These are phyloP conservation scores for Kwoniella shandongensis DNA, from an alignment of 768 basidiomycete species.

Conservation along the genomic window DNA sequence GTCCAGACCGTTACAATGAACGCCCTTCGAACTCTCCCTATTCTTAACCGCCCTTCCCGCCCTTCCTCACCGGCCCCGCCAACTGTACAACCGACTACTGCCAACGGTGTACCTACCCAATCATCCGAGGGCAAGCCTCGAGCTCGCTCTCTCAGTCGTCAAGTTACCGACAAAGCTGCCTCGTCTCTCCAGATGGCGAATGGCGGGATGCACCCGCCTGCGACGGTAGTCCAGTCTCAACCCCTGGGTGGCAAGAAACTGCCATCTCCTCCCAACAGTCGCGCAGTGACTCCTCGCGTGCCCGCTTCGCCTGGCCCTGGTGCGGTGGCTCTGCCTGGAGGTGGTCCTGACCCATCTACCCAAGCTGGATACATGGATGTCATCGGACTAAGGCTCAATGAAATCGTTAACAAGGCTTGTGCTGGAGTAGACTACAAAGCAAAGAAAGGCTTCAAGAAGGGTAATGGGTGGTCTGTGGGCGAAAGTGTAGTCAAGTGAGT, in stretches of 20 bases:
- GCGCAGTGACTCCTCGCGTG: slow-evolving; percentile 39
- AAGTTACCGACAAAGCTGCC: slow-evolving; percentile 38
- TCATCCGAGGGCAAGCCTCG: slow-evolving; percentile 29
- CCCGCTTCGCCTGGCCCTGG: slow-evolving; percentile 23
- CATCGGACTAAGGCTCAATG: slow-evolving; percentile 48
- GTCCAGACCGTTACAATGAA: slow-evolving; percentile 39
- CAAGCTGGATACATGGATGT: slow-evolving; percentile 50
- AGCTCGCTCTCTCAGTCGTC: slow-evolving; percentile 40
- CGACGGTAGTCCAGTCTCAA: slow-evolving; percentile 20
- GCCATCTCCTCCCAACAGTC: slow-evolving; percentile 39
- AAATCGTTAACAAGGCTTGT: slow-evolving; percentile 50
- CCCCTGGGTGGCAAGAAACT: slow-evolving; percentile 22
- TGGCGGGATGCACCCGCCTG: slow-evolving; percentile 17
- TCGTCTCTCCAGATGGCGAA: slow-evolving; percentile 24
- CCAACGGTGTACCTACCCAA: slow-evolving; percentile 13
- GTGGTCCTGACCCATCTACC: slow-evolving; percentile 20
- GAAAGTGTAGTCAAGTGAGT: slow-evolving; percentile 50
- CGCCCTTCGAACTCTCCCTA: slow-evolving; percentile 50
- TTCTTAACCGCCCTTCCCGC: slow-evolving; percentile 52
- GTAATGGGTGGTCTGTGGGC: slow-evolving; percentile 49
- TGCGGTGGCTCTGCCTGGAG: slow-evolving; percentile 5
- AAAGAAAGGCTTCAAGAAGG: slow-evolving; percentile 47
- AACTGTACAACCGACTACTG: slow-evolving; percentile 34
- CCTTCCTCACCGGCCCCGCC: slow-evolving; percentile 50
- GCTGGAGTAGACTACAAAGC: slow-evolving; percentile 48